Percentiles rank a stretch among this genome's conserved stretches.
Conservation (phyloP, 2,329 filamentous ascomycete genomes). For the Orbilia oligospora region DNA sequence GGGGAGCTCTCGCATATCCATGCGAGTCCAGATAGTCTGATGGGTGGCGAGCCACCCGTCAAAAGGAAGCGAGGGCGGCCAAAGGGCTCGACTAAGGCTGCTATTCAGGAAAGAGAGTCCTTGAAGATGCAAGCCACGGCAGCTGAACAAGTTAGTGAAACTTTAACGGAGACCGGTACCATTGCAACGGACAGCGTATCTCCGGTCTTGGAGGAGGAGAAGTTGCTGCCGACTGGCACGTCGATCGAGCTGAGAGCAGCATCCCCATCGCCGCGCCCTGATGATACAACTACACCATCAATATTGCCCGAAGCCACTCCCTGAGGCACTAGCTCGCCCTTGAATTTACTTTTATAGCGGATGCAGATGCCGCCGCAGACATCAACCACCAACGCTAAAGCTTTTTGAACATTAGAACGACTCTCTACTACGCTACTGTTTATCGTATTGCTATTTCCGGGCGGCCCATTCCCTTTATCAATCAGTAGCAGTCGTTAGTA, state of each 20-base stretch:
- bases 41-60: constrained; percentile 54
- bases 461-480: constrained; percentile 15
- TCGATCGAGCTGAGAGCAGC: constrained; percentile 55
- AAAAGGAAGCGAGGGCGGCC: constrained; percentile 56
- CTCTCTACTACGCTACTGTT: constrained; percentile 1
- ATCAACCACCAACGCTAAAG: background rate
- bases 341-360: background rate
- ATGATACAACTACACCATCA: constrained; percentile 4
- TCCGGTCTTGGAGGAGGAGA: constrained; percentile 54
- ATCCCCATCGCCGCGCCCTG: constrained; percentile 51
- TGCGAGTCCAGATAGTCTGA: constrained; percentile 27
- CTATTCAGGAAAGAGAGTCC: constrained; percentile 59
- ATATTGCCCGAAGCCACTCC: constrained; percentile 31
- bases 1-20: constrained; percentile 49
- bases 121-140: constrained; percentile 59
- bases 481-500: background rate
- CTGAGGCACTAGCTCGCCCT: constrained; percentile 15
- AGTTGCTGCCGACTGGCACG: constrained; percentile 46
- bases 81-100: constrained; percentile 59
- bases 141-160: constrained; percentile 59
- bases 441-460: constrained; percentile 15
- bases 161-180: constrained; percentile 47
- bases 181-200: constrained; percentile 55
- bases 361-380: constrained; percentile 5
- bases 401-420: constrained; percentile 17